phyloP scores from a whole-genome alignment of 208 protist genomes.

The Trypanosoma cruzi region DNA sequence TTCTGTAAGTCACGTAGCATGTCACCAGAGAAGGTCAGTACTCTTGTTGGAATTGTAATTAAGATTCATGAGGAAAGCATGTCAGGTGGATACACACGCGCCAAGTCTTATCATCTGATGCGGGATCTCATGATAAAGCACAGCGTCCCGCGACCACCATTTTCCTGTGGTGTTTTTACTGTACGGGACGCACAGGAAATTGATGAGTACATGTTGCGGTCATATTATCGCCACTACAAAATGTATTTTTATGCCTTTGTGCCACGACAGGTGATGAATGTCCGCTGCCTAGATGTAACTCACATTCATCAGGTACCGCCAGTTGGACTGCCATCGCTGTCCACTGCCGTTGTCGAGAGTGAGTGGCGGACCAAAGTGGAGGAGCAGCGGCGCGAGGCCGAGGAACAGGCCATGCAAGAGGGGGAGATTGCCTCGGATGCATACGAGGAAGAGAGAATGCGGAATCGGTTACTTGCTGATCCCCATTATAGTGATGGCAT shows the following conservation, averaged over 20 bases:
- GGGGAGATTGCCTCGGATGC: constrained; percentile 39
- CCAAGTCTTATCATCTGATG: constrained; percentile 71
- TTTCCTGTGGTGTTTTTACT: constrained; percentile 82
- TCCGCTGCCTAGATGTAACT: constrained; percentile 52
- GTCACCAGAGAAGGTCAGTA: constrained; percentile 80
- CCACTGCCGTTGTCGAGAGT: constrained; percentile 47
- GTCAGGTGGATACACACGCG: constrained; percentile 46
- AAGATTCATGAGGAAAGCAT: constrained; percentile 76
- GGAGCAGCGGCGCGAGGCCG: constrained; percentile 50
- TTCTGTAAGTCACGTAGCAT: constrained; percentile 69
- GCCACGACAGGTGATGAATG: constrained; percentile 53
- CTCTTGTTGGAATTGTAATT: constrained; percentile 73
- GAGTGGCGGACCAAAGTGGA: constrained; percentile 76
- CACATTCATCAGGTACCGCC: constrained; percentile 61
- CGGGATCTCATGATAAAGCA: constrained; percentile 77
- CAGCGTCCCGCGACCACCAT: constrained; percentile 89
- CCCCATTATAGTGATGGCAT: constrained; percentile 70
- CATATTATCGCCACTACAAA: constrained; percentile 93
- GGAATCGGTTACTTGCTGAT: constrained; percentile 47
- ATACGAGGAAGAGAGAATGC: constrained; percentile 43
- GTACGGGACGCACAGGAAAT: constrained; percentile 82
- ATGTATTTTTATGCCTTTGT: constrained; percentile 93
- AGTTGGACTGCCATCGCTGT: constrained; percentile 52
- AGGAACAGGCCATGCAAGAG: constrained; percentile 55
- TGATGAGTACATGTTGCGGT: constrained; percentile 84